Percentiles rank a stretch among this genome's conserved stretches.
phyloP scores from a whole-genome alignment of 78 protist genomes.

The Planoprotostelium fungivorum region DNA sequence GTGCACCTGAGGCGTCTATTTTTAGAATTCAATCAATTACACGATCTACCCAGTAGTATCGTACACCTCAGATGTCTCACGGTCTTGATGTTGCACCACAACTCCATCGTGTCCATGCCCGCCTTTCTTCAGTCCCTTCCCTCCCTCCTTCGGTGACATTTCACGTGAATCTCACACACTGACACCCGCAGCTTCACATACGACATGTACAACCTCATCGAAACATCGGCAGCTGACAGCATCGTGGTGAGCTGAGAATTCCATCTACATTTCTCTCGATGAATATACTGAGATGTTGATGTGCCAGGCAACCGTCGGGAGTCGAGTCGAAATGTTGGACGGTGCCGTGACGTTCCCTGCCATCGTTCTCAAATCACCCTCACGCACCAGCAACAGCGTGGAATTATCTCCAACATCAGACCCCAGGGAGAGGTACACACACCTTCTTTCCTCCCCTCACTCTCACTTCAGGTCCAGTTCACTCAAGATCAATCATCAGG shows the following conservation, averaged over 20 bases:
- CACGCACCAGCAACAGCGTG: not conserved
- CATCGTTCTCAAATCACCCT: not conserved
- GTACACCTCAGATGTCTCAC: not conserved
- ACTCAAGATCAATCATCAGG: too few species aligned
- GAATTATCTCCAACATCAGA: too few species aligned
- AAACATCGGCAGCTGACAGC: not conserved
- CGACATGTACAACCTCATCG: not conserved
- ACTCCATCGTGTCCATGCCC: not conserved
- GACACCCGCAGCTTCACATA: not conserved
- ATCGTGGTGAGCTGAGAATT: not conserved
- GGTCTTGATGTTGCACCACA: not conserved
- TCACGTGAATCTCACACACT: not conserved
- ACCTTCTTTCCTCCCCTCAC: too few species aligned
- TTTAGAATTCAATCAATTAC: not conserved
- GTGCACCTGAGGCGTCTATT: not conserved
- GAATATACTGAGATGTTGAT: not conserved
- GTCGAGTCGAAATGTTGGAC: not conserved
- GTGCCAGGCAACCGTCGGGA: not conserved
- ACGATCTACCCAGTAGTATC: not conserved
- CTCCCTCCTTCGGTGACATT: not conserved
- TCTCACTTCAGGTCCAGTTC: too few species aligned
- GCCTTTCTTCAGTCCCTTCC: not conserved
- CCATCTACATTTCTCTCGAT: not conserved
- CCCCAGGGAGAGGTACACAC: too few species aligned
- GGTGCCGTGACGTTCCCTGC: not conserved